Percentiles rank a stretch among this genome's conserved stretches.
Evolutionary conservation across 116 monocot species (phyloP).

Genomic region (Phalaenopsis hybrid): DNA sequence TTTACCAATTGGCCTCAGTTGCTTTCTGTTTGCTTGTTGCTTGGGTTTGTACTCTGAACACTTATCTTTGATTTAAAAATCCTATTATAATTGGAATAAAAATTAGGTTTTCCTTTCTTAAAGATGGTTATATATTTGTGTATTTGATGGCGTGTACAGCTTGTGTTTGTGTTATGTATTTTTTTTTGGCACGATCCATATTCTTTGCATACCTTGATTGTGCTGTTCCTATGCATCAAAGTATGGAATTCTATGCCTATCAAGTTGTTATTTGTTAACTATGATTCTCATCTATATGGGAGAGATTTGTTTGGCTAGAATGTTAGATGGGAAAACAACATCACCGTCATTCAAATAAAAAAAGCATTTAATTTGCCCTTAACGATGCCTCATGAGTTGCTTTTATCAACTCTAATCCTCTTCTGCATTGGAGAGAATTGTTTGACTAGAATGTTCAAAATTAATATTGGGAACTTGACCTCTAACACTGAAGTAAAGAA

Average conservation of each 20-base stretch:
- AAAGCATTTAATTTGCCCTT: neutral
- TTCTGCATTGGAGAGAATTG: neutral
- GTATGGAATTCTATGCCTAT: neutral
- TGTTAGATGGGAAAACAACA: neutral
- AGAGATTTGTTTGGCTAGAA: neutral
- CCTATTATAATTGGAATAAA: too few species aligned
- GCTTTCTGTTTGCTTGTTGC: conserved; percentile 57
- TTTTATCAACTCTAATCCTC: neutral
- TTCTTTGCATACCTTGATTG: too few species aligned
- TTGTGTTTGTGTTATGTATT: too few species aligned
- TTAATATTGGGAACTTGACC: neutral
- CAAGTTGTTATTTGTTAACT: neutral
- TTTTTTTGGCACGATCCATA: too few species aligned
- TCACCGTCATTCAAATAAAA: neutral
- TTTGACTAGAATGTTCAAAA: neutral
- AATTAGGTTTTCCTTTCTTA: too few species aligned
- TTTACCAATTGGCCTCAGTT: conserved; percentile 48
- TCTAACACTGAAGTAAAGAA: neutral
- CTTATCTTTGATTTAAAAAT: neutral
- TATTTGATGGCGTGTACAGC: too few species aligned
- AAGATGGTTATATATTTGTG: too few species aligned
- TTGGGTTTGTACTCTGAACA: conserved; percentile 32
- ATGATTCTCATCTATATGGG: neutral
- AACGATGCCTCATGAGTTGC: neutral
- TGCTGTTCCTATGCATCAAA: neutral